A percentile compares a stretch with the other conserved stretches of the same genome.
Evolutionary conservation across 2,329 filamentous ascomycete genomes (phyloP).

Genomic region (Trichocomaceae sp.): DNA sequence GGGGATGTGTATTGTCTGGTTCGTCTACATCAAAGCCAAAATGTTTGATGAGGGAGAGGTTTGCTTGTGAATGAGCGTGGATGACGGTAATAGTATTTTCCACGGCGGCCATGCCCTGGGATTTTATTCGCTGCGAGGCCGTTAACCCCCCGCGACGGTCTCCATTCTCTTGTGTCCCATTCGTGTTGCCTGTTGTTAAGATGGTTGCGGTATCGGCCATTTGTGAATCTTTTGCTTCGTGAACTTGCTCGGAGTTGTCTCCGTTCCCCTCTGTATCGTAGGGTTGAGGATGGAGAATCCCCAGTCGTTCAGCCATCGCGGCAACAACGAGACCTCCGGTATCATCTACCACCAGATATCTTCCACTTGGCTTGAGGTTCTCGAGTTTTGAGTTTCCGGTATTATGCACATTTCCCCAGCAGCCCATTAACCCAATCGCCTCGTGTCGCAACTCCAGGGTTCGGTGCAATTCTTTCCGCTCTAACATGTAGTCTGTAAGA

Average conservation of each 20-base stretch:
- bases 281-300: constrained; percentile 58
- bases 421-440: constrained; percentile 69
- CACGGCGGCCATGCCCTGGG: constrained; percentile 36
- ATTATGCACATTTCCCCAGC: constrained; percentile 86
- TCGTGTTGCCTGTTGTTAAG: background rate
- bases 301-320: constrained; percentile 82
- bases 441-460: constrained; percentile 85
- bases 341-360: constrained; percentile 82
- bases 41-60: constrained; percentile 79
- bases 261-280: constrained; percentile 23
- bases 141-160: background rate
- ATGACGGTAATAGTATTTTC: constrained; percentile 54
- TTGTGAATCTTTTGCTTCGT: constrained; percentile 15
- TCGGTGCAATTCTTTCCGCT: constrained; percentile 71
- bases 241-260: constrained; percentile 1
- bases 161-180: constrained; percentile 5
- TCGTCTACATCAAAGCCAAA: constrained; percentile 73
- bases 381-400: constrained; percentile 38
- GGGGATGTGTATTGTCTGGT: constrained; percentile 62
- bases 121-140: constrained; percentile 16
- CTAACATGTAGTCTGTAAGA: constrained; percentile 68
- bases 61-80: constrained; percentile 69
- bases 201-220: background rate
- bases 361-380: constrained; percentile 42
- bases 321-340: constrained; percentile 76